Evolutionary conservation across 2,329 filamentous ascomycete genomes (phyloP).

Genomic region (Tolypocladium paradoxum): DNA sequence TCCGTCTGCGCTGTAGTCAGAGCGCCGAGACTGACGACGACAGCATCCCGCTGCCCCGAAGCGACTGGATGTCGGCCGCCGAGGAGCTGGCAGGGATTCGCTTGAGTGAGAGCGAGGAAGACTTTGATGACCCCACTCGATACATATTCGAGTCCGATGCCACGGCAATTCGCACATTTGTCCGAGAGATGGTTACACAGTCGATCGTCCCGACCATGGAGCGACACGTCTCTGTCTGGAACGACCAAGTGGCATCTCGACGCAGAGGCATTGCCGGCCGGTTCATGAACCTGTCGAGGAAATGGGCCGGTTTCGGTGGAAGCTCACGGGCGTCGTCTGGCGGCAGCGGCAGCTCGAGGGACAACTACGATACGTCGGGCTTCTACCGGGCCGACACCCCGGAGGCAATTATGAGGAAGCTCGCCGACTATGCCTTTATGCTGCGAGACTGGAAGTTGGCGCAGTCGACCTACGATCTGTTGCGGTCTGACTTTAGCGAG

Average conservation of each 20-base stretch:
- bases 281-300: constrained; percentile 89
- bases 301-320: constrained; percentile 74
- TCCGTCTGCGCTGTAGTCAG: constrained; percentile 74
- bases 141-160: constrained; percentile 91
- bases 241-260: constrained; percentile 89
- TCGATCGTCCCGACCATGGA: constrained; percentile 96
- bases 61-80: constrained; percentile 78
- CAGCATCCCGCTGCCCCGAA: constrained; percentile 67
- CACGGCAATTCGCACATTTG: constrained; percentile 75
- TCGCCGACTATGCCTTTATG: constrained; percentile 96
- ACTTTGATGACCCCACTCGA: constrained; percentile 59
- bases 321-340: constrained; percentile 50
- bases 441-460: constrained; percentile 91
- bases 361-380: constrained; percentile 70
- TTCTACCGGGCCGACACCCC: constrained; percentile 77
- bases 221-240: constrained; percentile 82
- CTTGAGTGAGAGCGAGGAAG: constrained; percentile 53
- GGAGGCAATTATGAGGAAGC: constrained; percentile 84
- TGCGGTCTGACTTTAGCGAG: constrained; percentile 80
- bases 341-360: constrained; percentile 36
- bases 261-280: constrained; percentile 80
- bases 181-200: constrained; percentile 90
- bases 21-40: constrained; percentile 88
- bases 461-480: constrained; percentile 80
- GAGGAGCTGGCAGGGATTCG: constrained; percentile 74